These are phyloP conservation scores for Hymenoscyphus scutula DNA, from an alignment of 2,329 filamentous ascomycete genomes.

Conservation along the genomic window DNA sequence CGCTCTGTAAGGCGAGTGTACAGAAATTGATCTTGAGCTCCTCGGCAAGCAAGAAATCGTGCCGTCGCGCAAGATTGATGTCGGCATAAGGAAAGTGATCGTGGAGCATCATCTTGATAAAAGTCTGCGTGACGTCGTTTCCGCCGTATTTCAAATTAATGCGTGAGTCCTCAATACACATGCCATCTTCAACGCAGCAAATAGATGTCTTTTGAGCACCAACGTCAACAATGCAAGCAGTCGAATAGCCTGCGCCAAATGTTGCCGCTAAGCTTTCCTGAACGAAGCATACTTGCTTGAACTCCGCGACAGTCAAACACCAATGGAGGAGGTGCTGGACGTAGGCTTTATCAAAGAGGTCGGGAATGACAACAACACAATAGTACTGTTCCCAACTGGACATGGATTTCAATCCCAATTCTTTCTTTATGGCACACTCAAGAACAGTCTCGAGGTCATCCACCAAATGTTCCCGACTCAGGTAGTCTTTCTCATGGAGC, in stretches of 20 bases:
- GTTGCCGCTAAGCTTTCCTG: constrained; percentile 94
- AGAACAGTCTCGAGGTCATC: constrained; percentile 85
- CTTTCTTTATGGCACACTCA: constrained; percentile 81
- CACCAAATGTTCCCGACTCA: constrained; percentile 73
- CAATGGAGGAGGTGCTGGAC: constrained; percentile 82
- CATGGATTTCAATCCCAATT: constrained; percentile 74
- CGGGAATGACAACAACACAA: constrained; percentile 95
- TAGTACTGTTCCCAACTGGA: constrained; percentile 88
- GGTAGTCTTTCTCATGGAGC: constrained; percentile 88
- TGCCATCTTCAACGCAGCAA: constrained; percentile 93
- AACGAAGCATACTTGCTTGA: constrained; percentile 86
- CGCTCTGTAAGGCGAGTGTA: constrained; percentile 84
- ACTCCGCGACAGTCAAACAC: constrained; percentile 84
- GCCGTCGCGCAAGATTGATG: constrained; percentile 84
- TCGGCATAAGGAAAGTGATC: constrained; percentile 95
- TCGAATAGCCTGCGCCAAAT: constrained; percentile 92
- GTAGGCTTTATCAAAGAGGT: constrained; percentile 93
- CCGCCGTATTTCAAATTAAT: constrained; percentile 95
- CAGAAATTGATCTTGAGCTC: constrained; percentile 93
- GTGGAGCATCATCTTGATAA: constrained; percentile 96
- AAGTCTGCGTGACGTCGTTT: constrained; percentile 87
- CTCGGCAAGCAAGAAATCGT: constrained; percentile 91
- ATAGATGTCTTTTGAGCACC: constrained; percentile 97
- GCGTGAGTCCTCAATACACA: constrained; percentile 90
- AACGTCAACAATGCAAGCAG: constrained; percentile 92